These are phyloP conservation scores for Hyphodiscus sp. DNA, from an alignment of 2,329 filamentous ascomycete species.

Conservation along the genomic window DNA sequence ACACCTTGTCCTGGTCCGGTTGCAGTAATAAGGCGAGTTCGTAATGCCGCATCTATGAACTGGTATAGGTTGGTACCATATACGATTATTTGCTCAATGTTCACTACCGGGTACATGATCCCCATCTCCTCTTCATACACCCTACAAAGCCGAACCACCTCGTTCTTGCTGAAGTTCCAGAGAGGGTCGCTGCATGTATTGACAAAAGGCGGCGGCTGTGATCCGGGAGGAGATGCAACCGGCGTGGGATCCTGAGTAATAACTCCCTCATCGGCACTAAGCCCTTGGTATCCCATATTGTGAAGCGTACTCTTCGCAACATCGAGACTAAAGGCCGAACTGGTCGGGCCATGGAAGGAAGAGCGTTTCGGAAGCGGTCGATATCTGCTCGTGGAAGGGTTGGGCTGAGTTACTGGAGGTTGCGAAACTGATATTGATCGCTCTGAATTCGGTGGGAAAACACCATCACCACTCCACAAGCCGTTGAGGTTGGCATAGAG, in stretches of 20 bases:
- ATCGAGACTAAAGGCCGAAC: constrained; percentile 76
- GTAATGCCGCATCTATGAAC: constrained; percentile 63
- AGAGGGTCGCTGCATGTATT: constrained; percentile 61
- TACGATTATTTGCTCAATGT: constrained; percentile 63
- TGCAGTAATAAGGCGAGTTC: constrained; percentile 50
- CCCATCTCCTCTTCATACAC: constrained; percentile 87
- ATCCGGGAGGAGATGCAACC: constrained; percentile 22
- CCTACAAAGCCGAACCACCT: constrained; percentile 71
- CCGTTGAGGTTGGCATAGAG: constrained; percentile 67
- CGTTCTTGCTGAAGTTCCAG: constrained; percentile 69
- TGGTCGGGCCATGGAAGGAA: constrained; percentile 78
- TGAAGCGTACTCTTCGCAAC: constrained; percentile 82
- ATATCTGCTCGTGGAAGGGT: constrained; percentile 19
- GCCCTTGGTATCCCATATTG: constrained; percentile 76
- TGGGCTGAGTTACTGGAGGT: constrained; percentile 11
- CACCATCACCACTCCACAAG: constrained; percentile 17
- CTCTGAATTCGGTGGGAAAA: constrained; percentile 19
- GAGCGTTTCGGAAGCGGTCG: constrained; percentile 34
- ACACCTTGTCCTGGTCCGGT: constrained; percentile 35
- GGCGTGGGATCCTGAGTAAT: constrained; percentile 46
- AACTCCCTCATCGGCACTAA: constrained; percentile 59
- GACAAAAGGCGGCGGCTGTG: constrained; percentile 22
- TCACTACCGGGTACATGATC: constrained; percentile 83
- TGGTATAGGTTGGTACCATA: constrained; percentile 65
- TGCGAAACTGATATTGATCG: constrained; percentile 25